Conservation (phyloP, 2,329 filamentous ascomycete genomes). For the Cladosporium sp. region DNA sequence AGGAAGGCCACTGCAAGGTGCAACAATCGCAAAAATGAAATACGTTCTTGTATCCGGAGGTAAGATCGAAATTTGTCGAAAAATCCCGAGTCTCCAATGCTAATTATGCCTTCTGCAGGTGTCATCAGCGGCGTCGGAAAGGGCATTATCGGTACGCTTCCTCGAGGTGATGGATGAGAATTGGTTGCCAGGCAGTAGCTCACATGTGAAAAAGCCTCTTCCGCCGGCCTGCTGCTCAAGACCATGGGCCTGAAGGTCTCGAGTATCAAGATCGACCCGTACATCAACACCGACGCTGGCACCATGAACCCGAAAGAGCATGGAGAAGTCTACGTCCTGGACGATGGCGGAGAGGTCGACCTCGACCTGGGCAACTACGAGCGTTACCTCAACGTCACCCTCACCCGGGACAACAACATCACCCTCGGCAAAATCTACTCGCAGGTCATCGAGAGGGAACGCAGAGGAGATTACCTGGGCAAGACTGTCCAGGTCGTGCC, state of each 20-base stretch:
- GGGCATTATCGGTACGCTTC: slow-evolving; percentile 55
- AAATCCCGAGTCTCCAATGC: not conserved
- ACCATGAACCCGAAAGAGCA: slow-evolving; percentile 70
- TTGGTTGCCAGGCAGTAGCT: slow-evolving; percentile 15
- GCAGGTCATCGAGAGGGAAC: slow-evolving; percentile 74
- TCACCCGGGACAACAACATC: slow-evolving; percentile 89
- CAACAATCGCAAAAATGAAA: slow-evolving; percentile 58
- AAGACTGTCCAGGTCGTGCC: slow-evolving; percentile 89
- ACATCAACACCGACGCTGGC: slow-evolving; percentile 73
- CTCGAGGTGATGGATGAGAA: slow-evolving; percentile 11
- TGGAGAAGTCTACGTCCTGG: slow-evolving; percentile 84
- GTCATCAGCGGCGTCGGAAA: slow-evolving; percentile 59
- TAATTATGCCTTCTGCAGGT: slow-evolving; percentile 31
- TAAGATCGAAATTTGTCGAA: slow-evolving; percentile 37
- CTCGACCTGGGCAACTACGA: slow-evolving; percentile 75
- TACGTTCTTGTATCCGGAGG: slow-evolving; percentile 78
- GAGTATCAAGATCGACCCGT: slow-evolving; percentile 68
- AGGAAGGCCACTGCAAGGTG: slow-evolving; percentile 37
- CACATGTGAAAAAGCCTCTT: slow-evolving; percentile 54
- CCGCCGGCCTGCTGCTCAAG: slow-evolving; percentile 72
- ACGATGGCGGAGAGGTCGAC: slow-evolving; percentile 75
- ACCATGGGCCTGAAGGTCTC: slow-evolving; percentile 71
- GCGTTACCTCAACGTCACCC: slow-evolving; percentile 74
- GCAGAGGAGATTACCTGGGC: slow-evolving; percentile 75
- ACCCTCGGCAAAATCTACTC: slow-evolving; percentile 97